Conservation (phyloP, 192 early-diverging fungal genomes). For the Coemansia sp. region DNA sequence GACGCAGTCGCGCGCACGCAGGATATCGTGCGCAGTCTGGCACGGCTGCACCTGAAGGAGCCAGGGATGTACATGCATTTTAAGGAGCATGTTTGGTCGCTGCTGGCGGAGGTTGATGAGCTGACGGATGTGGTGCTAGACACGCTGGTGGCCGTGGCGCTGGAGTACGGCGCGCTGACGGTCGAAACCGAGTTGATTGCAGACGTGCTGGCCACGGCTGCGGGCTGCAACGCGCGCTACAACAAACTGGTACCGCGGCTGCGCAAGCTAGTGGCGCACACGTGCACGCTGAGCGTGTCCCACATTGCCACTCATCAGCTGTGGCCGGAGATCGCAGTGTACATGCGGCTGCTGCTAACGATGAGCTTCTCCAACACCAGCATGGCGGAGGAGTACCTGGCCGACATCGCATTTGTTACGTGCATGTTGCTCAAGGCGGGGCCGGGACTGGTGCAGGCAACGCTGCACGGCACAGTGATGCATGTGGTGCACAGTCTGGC, state of each 20-base stretch:
- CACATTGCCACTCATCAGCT: conserved; percentile 77
- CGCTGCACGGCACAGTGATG: conserved; percentile 92
- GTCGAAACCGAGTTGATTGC: conserved; percentile 80
- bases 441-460: conserved; percentile 75
- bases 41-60: conserved; percentile 82
- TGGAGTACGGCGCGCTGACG: conserved; percentile 77
- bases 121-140: conserved; percentile 80
- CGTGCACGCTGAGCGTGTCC: conserved; percentile 68
- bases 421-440: conserved; percentile 84
- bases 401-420: conserved; percentile 84
- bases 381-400: conserved; percentile 74
- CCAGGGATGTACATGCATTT: conserved; percentile 80
- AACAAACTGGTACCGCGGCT: conserved; percentile 81
- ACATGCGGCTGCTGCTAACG: conserved; percentile 85
- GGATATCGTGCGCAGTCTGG: conserved; percentile 74
- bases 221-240: conserved; percentile 69
- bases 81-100: conserved; percentile 83
- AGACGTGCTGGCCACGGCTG: conserved; percentile 82
- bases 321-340: conserved; percentile 91
- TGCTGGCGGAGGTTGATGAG: conserved; percentile 75
- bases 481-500: conserved; percentile 86
- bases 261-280: conserved; percentile 78
- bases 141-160: conserved; percentile 73
- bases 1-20: conserved; percentile 57
- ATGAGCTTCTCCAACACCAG: conserved; percentile 83